These are phyloP conservation scores for Penicillium psychrofluorescens DNA, from an alignment of 495 filamentous ascomycete species.

Conservation along the genomic window DNA sequence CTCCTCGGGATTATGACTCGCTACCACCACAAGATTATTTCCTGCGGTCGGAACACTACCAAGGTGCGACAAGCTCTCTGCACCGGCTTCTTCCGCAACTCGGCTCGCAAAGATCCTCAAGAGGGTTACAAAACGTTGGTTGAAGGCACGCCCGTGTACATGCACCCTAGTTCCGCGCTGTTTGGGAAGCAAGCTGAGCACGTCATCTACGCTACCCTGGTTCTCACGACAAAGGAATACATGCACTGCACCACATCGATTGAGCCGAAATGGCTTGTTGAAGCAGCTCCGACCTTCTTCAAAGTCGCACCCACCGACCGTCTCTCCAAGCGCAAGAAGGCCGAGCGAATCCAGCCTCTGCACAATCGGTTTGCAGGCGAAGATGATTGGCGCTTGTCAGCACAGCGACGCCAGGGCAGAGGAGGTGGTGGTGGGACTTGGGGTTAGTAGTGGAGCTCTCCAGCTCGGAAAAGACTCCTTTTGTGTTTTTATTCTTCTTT, in stretches of 20 bases:
- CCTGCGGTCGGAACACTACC: conserved; percentile 78
- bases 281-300: conserved; percentile 96
- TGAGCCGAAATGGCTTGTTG: conserved; percentile 86
- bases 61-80: conserved; percentile 90
- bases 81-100: conserved; percentile 91
- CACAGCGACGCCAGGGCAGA: conserved; percentile 79
- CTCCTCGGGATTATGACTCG: conserved; percentile 88
- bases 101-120: conserved; percentile 88
- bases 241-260: conserved; percentile 91
- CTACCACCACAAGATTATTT: conserved; percentile 71
- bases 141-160: conserved; percentile 88
- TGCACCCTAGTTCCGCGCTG: conserved; percentile 83
- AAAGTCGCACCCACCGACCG: conserved; percentile 88
- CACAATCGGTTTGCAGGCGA: conserved; percentile 87
- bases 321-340: conserved; percentile 85
- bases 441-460: conserved; percentile 48
- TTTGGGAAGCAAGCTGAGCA: conserved; percentile 96
- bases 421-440: conserved; percentile 93
- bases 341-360: conserved; percentile 87
- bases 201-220: conserved; percentile 84
- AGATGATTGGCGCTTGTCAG: conserved; percentile 89
- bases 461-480: no score
- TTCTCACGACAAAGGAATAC: conserved; percentile 93
- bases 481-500: no score
- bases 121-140: conserved; percentile 96